Percentiles rank a stretch among this genome's conserved stretches.
Conservation (phyloP, 768 basidiomycete genomes). For the Serendipita vermifera region DNA sequence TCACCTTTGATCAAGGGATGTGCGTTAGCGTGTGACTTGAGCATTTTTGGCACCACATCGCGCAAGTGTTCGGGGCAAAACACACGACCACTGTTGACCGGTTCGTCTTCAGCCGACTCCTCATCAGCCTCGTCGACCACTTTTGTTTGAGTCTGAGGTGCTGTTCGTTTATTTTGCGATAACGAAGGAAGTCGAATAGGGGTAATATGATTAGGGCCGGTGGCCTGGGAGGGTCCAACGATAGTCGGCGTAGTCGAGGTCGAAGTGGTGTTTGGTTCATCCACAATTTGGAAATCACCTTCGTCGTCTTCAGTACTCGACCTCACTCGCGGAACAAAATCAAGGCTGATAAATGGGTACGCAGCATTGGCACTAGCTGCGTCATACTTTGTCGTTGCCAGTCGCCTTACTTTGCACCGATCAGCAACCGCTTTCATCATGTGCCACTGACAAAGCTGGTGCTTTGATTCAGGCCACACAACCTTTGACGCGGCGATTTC, state of each 20-base stretch:
- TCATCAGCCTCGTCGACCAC: not conserved
- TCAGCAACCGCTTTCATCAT: not conserved
- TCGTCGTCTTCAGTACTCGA: not conserved
- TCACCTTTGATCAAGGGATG: slow-evolving; percentile 10
- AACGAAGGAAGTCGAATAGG: not conserved
- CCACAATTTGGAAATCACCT: not conserved
- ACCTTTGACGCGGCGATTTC: not conserved
- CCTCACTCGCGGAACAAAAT: not conserved
- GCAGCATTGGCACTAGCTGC: not conserved
- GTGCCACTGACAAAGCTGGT: slow-evolving; percentile 9
- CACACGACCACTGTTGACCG: not conserved
- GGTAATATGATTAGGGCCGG: not conserved
- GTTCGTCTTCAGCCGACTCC: not conserved
- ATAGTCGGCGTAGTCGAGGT: not conserved
- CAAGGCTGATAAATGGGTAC: not conserved
- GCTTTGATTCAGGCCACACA: not conserved
- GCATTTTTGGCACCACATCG: not conserved
- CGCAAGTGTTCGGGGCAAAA: slow-evolving; percentile 9
- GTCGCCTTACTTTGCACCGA: not conserved
- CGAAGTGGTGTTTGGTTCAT: not conserved
- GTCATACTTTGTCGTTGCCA: not conserved
- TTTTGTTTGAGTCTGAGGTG: not conserved
- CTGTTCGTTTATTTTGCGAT: not conserved
- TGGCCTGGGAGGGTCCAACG: not conserved
- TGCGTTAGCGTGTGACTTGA: slow-evolving; percentile 3